Evolutionary conservation across 148 eudicot genomes (phyloP).

Genomic region (Silene latifolia): DNA sequence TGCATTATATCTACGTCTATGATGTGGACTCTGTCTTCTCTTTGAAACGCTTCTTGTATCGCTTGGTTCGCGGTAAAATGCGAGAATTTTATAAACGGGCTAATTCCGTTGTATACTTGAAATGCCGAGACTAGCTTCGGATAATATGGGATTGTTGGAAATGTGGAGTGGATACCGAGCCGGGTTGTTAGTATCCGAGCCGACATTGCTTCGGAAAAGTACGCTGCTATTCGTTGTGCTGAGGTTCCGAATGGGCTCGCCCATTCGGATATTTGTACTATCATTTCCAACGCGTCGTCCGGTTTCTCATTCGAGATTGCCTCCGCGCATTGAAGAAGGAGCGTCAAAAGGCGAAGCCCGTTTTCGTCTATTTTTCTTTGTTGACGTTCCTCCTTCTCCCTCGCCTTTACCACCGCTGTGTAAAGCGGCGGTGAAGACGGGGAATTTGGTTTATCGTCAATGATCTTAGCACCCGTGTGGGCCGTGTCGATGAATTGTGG

Average conservation of each 20-base stretch:
- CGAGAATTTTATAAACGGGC: slow-evolving; percentile 86
- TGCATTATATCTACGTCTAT: slow-evolving; percentile 96
- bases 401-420: slow-evolving; percentile 20
- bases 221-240: slow-evolving; percentile 89
- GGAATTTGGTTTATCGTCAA: background rate
- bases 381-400: slow-evolving; percentile 44
- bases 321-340: slow-evolving; percentile 83
- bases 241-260: slow-evolving; percentile 90
- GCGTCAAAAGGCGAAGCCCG: slow-evolving; percentile 72
- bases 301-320: slow-evolving; percentile 21
- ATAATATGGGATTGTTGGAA: slow-evolving; percentile 45
- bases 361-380: slow-evolving; percentile 67
- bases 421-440: background rate
- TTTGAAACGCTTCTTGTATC: slow-evolving; percentile 85
- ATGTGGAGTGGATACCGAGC: slow-evolving; percentile 56
- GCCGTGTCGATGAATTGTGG: too few relatives aligned
- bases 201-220: slow-evolving; percentile 97
- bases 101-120: slow-evolving; percentile 88
- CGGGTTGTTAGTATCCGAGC: slow-evolving; percentile 63
- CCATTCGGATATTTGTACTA: slow-evolving; percentile 69
- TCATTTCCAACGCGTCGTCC: slow-evolving; percentile 25
- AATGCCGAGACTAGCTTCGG: slow-evolving; percentile 71
- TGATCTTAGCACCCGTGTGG: too few relatives aligned
- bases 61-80: slow-evolving; percentile 98
- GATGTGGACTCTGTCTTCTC: slow-evolving; percentile 80